Base-by-base conservation (phyloP, 2,329 filamentous ascomycete species). In the Cladosporium austrohemisphaericum region DNA sequence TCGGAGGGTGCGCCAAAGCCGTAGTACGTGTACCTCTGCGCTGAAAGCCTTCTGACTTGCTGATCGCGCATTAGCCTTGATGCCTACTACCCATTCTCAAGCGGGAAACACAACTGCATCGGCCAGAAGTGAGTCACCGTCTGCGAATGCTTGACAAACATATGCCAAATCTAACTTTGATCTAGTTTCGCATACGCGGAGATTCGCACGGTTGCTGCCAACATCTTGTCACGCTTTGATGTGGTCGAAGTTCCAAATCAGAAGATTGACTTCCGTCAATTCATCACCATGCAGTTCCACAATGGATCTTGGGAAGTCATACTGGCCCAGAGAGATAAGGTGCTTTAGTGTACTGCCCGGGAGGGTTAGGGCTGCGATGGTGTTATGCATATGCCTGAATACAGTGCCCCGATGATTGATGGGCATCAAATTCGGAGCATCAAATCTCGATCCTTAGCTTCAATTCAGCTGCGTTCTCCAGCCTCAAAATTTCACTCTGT, bases 251-350 rank as follows among this genome's bases (percentile, higher is more conserved):
- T 41, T 23, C 41, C 41, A 10, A 32, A 40, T 4, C 41, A 51
- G 49, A 47, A 40, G n/a, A 16, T 47, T 20, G 49, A 51, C 18
- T 40, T 51, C 29, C 41, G 49, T 10, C 49, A 51, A 28, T 51
- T 37, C 19, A 51, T 51, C 14, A 51, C 49, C 13, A 51, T 51
- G 49, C 49, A 51, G 19, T 51, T 51, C 26, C 49, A 46, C 28
- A 35, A 51, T 36, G 49, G 49, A 10, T 33, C 26, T 14, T 51
- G 41, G 41, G 46, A 47, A 14, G 41, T 41, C 3, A 33, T 23
- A 1, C n/a, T 51, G 7, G 33, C 31, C 26, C 49, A 41, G 4
- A 37, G 49, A 32, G 19, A 26, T 6, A 11, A 26, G 25, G n/a
- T n/a, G n/a, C n/a, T n/a, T n/a, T n/a, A n/a, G n/a, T n/a, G n/a